These are phyloP conservation scores for Pseudoperonospora humuli DNA, from an alignment of 352 stramenopile genomes.

Conservation along the genomic window DNA sequence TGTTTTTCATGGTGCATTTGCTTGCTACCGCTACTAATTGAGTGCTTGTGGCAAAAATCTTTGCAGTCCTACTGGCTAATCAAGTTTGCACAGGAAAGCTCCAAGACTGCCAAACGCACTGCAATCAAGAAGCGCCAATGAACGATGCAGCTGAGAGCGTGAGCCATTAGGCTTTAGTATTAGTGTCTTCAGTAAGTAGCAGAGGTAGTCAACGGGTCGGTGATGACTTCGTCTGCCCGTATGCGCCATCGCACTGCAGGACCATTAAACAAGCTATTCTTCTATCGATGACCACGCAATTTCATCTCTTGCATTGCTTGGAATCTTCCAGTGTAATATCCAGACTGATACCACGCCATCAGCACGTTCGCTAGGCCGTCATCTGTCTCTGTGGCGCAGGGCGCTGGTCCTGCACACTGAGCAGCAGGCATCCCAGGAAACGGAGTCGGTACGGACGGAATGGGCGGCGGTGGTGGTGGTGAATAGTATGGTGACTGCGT, in stretches of 20 bases:
- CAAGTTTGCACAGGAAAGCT: constrained; percentile 55
- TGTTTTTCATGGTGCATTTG: neutral
- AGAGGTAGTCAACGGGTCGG: constrained; percentile 2
- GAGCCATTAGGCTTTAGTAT: constrained; percentile 2
- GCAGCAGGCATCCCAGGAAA: constrained; percentile 23
- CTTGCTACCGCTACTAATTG: neutral
- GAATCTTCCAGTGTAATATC: constrained; percentile 74
- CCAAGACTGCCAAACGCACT: constrained; percentile 25
- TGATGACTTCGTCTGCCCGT: neutral
- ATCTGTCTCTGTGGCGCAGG: constrained; percentile 18
- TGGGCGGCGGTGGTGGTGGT: constrained; percentile 11
- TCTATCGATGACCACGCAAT: constrained; percentile 19
- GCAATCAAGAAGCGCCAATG: constrained; percentile 60
- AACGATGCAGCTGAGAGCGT: constrained; percentile 1
- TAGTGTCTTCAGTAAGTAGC: neutral
- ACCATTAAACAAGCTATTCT: constrained; percentile 1
- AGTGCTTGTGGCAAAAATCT: neutral
- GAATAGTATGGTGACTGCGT: constrained; percentile 23
- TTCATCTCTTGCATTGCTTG: constrained; percentile 77
- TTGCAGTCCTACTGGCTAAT: constrained; percentile 50
- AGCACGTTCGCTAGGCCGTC: constrained; percentile 67
- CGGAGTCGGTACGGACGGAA: constrained; percentile 16
- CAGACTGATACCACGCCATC: constrained; percentile 81
- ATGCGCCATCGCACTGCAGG: neutral
- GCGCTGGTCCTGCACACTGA: constrained; percentile 10